phyloP scores from a whole-genome alignment of 2,329 filamentous ascomycete genomes.

The Paraphoma sp. region DNA sequence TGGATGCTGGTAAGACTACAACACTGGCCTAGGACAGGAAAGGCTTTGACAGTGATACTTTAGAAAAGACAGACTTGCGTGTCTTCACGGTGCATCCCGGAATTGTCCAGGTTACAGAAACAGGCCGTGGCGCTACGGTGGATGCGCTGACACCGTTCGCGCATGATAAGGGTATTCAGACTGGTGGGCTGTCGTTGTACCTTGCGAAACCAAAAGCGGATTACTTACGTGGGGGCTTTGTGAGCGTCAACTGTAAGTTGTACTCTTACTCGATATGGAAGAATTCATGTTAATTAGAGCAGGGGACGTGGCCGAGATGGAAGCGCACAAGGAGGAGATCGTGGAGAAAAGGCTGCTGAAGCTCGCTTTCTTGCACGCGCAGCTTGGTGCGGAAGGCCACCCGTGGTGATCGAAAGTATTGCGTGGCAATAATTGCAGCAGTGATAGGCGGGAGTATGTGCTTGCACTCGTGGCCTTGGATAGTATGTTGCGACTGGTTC shows the following conservation, averaged over 20 bases:
- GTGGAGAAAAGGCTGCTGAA: constrained; percentile 35
- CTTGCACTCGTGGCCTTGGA: too few species aligned
- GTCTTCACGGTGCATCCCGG: constrained; percentile 31
- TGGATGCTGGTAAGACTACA: constrained; percentile 9
- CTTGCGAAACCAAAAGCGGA: constrained; percentile 16
- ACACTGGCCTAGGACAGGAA: background rate
- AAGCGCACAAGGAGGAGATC: constrained; percentile 36
- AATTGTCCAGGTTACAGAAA: constrained; percentile 16
- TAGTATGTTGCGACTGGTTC: too few species aligned
- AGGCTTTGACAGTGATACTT: background rate
- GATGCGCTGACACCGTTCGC: constrained; percentile 22
- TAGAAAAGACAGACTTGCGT: constrained; percentile 26
- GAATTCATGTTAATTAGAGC: background rate
- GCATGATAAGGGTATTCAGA: constrained; percentile 14
- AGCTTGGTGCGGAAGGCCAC: constrained; percentile 24
- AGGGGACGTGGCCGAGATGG: constrained; percentile 39
- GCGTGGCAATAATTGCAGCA: background rate
- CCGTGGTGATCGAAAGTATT: constrained; percentile 10
- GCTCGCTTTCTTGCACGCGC: constrained; percentile 23
- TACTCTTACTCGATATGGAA: background rate
- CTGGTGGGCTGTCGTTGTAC: background rate
- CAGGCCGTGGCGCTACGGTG: constrained; percentile 7
- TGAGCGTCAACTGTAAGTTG: constrained; percentile 33
- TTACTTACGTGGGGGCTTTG: constrained; percentile 21
- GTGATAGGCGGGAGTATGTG: too few species aligned